These are phyloP conservation scores for Arachis monticola DNA, from an alignment of 331 rosid species.

Conservation along the genomic window DNA sequence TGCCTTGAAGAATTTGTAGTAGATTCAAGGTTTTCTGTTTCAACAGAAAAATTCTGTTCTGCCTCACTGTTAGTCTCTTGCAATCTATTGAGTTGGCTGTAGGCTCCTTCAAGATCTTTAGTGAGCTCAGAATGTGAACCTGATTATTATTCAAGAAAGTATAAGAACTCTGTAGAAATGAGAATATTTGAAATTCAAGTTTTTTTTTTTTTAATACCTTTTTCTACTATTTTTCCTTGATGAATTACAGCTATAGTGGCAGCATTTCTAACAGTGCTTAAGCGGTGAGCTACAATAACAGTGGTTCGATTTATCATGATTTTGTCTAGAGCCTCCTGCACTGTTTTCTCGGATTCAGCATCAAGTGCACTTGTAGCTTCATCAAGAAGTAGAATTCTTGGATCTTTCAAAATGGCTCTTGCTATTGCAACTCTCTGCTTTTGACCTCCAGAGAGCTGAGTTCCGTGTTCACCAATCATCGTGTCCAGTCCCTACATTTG, in stretches of 20 bases:
- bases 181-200: background rate
- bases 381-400: conserved; percentile 50
- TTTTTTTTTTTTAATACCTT: conserved; percentile 38
- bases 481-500: conserved; percentile 61
- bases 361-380: conserved; percentile 67
- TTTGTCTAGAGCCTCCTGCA: conserved; percentile 63
- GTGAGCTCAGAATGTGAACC: conserved; percentile 62
- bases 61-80: conserved; percentile 59
- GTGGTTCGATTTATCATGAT: conserved; percentile 43
- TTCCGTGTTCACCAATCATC: conserved; percentile 53
- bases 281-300: conserved; percentile 65
- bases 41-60: conserved; percentile 29
- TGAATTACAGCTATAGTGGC: conserved; percentile 59
- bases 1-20: conserved; percentile 47
- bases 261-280: conserved; percentile 58
- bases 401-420: conserved; percentile 59
- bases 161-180: background rate
- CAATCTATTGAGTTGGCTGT: conserved; percentile 63
- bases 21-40: conserved; percentile 50
- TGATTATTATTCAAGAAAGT: conserved; percentile 19
- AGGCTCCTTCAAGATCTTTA: conserved; percentile 66
- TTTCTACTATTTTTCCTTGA: conserved; percentile 57
- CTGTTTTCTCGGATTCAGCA: conserved; percentile 62
- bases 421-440: conserved; percentile 68
- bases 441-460: conserved; percentile 51